Conservation (phyloP, 2,329 filamentous ascomycete genomes). For the Sordariomycetes sp. region DNA sequence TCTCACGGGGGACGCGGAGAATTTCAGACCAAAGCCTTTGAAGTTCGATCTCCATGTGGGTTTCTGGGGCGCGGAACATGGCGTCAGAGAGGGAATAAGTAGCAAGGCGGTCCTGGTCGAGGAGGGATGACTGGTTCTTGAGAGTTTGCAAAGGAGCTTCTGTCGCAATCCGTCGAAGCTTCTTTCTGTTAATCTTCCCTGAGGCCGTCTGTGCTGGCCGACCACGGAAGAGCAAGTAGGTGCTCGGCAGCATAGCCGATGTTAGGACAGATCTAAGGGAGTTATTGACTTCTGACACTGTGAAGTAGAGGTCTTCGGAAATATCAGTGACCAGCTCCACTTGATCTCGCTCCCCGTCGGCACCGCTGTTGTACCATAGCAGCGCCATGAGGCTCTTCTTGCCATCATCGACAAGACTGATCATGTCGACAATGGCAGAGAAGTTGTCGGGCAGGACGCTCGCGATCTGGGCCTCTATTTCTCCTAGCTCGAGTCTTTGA, state of each 20-base stretch:
- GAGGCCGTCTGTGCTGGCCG: neutral
- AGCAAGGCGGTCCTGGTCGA: too few relatives aligned
- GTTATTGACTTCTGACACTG: too few relatives aligned
- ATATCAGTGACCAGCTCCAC: slow-evolving; percentile 2
- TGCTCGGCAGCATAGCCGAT: neutral
- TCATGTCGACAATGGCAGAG: neutral
- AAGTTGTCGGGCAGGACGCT: neutral
- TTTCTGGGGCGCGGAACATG: too few relatives aligned
- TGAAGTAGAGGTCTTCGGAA: slow-evolving; percentile 4
- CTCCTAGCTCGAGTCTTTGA: slow-evolving; percentile 9
- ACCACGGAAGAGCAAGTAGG: neutral
- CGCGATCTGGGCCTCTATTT: slow-evolving; percentile 7
- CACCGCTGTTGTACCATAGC: neutral
- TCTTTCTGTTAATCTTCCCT: neutral
- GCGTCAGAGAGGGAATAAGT: too few relatives aligned
- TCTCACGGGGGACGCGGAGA: too few relatives aligned
- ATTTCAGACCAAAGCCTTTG: too few relatives aligned
- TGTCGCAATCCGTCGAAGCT: too few relatives aligned
- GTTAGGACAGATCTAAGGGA: too few relatives aligned
- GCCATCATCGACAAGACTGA: neutral
- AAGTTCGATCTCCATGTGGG: too few relatives aligned
- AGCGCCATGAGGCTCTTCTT: neutral
- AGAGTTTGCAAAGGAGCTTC: too few relatives aligned
- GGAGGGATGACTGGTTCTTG: too few relatives aligned
- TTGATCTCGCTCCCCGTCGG: neutral